phyloP scores from a whole-genome alignment of 2,329 filamentous ascomycete species.

The Sclerotinia sclerotiorum region DNA sequence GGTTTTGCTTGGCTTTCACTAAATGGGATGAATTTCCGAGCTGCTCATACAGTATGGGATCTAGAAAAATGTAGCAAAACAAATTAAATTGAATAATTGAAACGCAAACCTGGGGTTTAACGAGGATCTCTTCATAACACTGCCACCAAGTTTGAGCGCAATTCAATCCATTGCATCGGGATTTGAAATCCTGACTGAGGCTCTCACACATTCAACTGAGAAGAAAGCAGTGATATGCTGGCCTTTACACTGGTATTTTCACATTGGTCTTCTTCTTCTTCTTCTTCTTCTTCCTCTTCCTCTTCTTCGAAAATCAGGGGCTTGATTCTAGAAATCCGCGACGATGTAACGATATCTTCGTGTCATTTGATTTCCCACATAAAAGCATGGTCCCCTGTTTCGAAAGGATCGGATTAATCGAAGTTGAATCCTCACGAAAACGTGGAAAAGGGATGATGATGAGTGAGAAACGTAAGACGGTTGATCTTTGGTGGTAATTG shows the following conservation, averaged over 20 bases:
- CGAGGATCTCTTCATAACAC: conserved; percentile 12
- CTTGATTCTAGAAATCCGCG: conserved; percentile 2
- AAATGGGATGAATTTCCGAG: background rate
- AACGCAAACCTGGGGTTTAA: conserved; percentile 21
- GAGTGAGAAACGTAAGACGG: conserved; percentile 20
- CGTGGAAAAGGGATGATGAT: conserved; percentile 20
- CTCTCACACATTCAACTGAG: background rate
- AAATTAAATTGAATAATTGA: conserved; percentile 1
- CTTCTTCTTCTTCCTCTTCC: background rate
- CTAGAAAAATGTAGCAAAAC: background rate
- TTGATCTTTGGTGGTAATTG: conserved; percentile 14
- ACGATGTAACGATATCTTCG: conserved; percentile 19
- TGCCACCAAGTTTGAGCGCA: background rate
- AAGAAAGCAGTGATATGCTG: background rate
- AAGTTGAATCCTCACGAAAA: conserved; percentile 22
- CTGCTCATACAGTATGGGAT: background rate
- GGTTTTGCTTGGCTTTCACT: background rate
- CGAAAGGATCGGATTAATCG: conserved; percentile 14
- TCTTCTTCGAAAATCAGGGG: background rate
- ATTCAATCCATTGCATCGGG: conserved; percentile 7
- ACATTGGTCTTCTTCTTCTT: background rate
- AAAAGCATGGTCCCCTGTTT: background rate
- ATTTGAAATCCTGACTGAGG: background rate
- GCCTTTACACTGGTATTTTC: background rate
- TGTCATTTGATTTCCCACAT: conserved; percentile 22